Evolutionary conservation across 345 rosid species (phyloP).

Genomic region (Boechera retrofracta): DNA sequence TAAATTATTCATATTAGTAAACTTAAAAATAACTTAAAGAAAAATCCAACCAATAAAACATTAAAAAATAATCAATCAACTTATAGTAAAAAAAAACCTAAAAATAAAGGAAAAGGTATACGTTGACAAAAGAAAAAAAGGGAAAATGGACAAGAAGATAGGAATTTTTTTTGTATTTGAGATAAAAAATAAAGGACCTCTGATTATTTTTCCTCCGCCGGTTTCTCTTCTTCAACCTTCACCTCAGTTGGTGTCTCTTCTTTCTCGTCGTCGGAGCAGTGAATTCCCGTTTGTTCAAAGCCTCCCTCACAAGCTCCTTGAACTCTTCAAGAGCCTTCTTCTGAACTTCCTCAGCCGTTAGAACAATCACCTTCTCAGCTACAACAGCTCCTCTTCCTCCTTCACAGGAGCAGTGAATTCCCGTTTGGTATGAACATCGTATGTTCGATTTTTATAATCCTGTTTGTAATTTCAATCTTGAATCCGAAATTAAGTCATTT

Average conservation of each 20-base stretch:
- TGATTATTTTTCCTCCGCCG: background rate
- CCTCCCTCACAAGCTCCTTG: conserved; percentile 60
- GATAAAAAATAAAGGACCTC: background rate
- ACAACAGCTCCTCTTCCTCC: conserved; percentile 37
- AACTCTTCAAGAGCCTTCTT: conserved; percentile 68
- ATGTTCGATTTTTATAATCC: background rate
- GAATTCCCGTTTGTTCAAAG: conserved; percentile 59
- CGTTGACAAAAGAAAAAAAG: too few relatives aligned
- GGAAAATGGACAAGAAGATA: too few relatives aligned
- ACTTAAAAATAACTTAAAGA: too few relatives aligned
- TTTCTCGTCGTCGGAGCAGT: conserved; percentile 44
- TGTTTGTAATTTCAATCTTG: background rate
- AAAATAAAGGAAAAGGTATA: too few relatives aligned
- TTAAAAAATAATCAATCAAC: too few relatives aligned
- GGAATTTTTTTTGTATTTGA: too few relatives aligned
- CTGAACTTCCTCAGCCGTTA: conserved; percentile 56
- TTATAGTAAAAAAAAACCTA: too few relatives aligned
- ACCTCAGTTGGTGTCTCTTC: conserved; percentile 21
- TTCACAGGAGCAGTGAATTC: conserved; percentile 10
- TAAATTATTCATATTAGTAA: too few relatives aligned
- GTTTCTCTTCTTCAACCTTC: conserved; percentile 26
- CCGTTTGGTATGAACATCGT: too few relatives aligned
- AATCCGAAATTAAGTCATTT: background rate
- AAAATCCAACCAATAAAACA: too few relatives aligned
- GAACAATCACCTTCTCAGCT: conserved; percentile 45